Evolutionary conservation across 129 eudicot genomes (phyloP), one percentile per base, ranked within the genome.

Genomic region (Silybum marianum): DNA sequence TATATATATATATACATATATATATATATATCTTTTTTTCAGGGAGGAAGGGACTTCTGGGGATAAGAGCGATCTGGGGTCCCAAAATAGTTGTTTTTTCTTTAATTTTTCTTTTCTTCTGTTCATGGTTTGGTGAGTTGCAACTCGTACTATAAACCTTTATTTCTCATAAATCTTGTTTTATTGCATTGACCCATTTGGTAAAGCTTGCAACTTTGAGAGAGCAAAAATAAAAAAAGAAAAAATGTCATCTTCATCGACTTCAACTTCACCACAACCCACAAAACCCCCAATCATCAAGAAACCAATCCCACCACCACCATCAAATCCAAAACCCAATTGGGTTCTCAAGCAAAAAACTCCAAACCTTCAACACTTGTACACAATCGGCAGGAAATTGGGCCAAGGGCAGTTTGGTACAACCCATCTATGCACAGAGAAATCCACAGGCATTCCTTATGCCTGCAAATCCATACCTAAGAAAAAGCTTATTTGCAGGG

Each of bases 371-470:
- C 88, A 90, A 76, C 81, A 86, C 71, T 87, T 87, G 30, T 94
- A 94, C 88, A 83, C 84, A 13, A 83, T 95, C 65, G 97, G 98
- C 19, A 84, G 81, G 23, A 92, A 87, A 44, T 83, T 95, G 24
- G 98, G 98, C 8, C 96, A 90, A 62, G 98, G 98, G 13, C 98
- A 95, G 79, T 95, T 89, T 63, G 98, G 98, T 65, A 92, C 95
- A 24, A 95, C 98, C 71, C 90, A 90, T 79, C 86, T 89, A 18
- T 92, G 98, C 87, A 92, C 93, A 1, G 93, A 95, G 73, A 95
- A 90, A 38, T 79, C 96, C 16, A 87, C 89, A 0, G 86, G 89
- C 36, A 73, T 54, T 25, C 86, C 74, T 3, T 95, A 90, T 34
- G 98, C 98, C 40, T 95, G 98, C 77, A 95, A 95, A 76, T 87